Conservation (phyloP, 306 rosid species). For the Hippophae gyantsensis region DNA sequence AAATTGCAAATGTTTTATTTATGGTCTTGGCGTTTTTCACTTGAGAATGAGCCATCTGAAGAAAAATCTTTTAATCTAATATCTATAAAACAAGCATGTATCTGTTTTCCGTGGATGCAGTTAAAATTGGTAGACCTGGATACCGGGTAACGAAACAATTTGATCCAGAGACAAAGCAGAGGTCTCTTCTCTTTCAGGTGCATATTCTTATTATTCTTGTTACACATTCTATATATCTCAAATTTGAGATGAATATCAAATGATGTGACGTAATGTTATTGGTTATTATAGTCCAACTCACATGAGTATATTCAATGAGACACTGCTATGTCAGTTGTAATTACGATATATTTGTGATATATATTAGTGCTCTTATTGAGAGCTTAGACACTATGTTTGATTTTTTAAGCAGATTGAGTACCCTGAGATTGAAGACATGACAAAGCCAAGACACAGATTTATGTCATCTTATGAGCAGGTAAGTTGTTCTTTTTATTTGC, state of each 20-base stretch:
- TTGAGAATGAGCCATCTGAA: background rate
- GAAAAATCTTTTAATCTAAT: too few species aligned
- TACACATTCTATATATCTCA: background rate
- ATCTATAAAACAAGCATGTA: background rate
- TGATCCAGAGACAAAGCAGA: conserved; percentile 84
- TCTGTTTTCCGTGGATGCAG: conserved; percentile 28
- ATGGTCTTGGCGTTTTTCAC: background rate
- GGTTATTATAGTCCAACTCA: too few species aligned
- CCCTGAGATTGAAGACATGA: conserved; percentile 90
- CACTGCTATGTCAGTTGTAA: too few species aligned
- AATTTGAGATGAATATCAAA: background rate
- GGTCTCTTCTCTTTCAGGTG: conserved; percentile 94
- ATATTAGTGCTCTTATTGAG: too few species aligned
- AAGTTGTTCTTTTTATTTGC: background rate
- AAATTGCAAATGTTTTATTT: too few species aligned
- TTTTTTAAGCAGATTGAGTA: conserved; percentile 63
- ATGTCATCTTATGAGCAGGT: conserved; percentile 99
- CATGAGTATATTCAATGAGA: too few species aligned
- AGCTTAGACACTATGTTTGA: background rate
- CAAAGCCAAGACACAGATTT: conserved; percentile 86
- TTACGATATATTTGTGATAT: too few species aligned
- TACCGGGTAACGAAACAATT: conserved; percentile 87
- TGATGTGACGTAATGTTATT: background rate
- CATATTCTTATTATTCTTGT: background rate
- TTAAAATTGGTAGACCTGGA: conserved; percentile 95